Evolutionary conservation across 371 early-diverging fungal species (phyloP).

Genomic region (Mucor lusitanicus): DNA sequence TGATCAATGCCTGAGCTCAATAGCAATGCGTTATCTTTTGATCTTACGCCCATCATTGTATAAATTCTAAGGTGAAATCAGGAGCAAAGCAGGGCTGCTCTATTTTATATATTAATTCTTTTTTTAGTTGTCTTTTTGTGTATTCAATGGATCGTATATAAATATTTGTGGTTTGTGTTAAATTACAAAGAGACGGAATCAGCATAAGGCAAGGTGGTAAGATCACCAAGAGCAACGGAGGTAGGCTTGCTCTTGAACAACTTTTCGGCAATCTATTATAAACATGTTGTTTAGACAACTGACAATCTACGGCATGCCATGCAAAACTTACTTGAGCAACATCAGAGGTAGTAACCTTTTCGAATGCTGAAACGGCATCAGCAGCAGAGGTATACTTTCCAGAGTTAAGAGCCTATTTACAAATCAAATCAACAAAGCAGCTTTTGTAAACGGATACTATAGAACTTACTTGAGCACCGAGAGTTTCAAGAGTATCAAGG

Average conservation of each 20-base stretch:
- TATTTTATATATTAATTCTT: slow-evolving; percentile 1
- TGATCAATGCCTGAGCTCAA: background rate
- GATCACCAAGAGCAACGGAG: slow-evolving; percentile 80
- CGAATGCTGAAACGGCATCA: slow-evolving; percentile 57
- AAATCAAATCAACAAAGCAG: background rate
- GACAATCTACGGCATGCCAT: background rate
- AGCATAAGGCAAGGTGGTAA: slow-evolving; percentile 80
- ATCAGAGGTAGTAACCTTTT: slow-evolving; percentile 66
- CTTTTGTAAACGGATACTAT: background rate
- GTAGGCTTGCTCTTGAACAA: slow-evolving; percentile 77
- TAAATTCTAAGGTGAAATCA: background rate
- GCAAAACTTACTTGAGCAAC: slow-evolving; percentile 54
- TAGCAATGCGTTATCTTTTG: background rate
- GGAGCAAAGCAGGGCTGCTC: background rate
- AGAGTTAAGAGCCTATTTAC: slow-evolving; percentile 49
- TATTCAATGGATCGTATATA: slow-evolving; percentile 8
- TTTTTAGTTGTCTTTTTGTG: slow-evolving; percentile 3
- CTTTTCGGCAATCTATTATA: slow-evolving; percentile 61
- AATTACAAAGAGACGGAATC: slow-evolving; percentile 73
- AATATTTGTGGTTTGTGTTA: slow-evolving; percentile 11
- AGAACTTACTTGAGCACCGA: slow-evolving; percentile 48
- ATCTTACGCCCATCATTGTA: background rate
- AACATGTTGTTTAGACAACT: background rate
- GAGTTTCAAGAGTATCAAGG: slow-evolving; percentile 52
- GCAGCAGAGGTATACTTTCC: slow-evolving; percentile 51